Base-by-base conservation (phyloP, 1,284 basidiomycete genomes). In the Papiliotrema fonsecae region DNA sequence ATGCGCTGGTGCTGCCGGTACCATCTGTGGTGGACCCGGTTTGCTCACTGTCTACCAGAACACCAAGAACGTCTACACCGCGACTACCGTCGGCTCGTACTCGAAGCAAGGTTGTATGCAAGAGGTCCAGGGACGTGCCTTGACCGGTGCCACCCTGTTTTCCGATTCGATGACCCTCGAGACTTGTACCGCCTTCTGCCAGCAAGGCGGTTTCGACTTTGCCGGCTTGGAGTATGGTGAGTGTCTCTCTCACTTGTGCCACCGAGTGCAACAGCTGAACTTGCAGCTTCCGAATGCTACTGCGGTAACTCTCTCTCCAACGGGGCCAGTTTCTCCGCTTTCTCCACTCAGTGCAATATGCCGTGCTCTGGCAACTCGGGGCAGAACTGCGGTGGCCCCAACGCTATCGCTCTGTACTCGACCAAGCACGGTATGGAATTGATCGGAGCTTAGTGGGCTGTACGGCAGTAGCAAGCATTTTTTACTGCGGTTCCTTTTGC, bases 51-150 rank as follows among this genome's bases (percentile, higher is more conserved):
- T 35, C 34, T 35, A 35, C 34, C 42, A 46, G 6, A 21, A 44
- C 7, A 54, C 56, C n/a, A 41, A 79, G 55, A 77, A 76, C 28
- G 61, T 77, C 14, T 40, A 35, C 34, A 35, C 34, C 34, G 19
- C 16, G 13, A 34, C n/a, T 30, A 4, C 14, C 7, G 18, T 47
- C 6, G 28, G 18, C 16, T 6, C 6, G 7, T 40, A 21, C 38
- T 14, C 38, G 18, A 40, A 40, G 34, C 34, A 35, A 19, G 34
- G 34, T 16, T 35, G 34, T 19, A 35, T 35, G 16, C 34, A 35
- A 19, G 34, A 35, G 19, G 34, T 35, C 34, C 16, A 14, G 6
- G 34, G 34, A 5, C 34, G 34, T 6, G 34, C 34, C 6, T 19
- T 35, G 6, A 34, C 22, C 21, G 56, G 50, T 9, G 54, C 52